A percentile compares a stretch with the other conserved stretches of the same genome.
phyloP scores from a whole-genome alignment of 352 stramenopile species.

The Pythium guiyangense region DNA sequence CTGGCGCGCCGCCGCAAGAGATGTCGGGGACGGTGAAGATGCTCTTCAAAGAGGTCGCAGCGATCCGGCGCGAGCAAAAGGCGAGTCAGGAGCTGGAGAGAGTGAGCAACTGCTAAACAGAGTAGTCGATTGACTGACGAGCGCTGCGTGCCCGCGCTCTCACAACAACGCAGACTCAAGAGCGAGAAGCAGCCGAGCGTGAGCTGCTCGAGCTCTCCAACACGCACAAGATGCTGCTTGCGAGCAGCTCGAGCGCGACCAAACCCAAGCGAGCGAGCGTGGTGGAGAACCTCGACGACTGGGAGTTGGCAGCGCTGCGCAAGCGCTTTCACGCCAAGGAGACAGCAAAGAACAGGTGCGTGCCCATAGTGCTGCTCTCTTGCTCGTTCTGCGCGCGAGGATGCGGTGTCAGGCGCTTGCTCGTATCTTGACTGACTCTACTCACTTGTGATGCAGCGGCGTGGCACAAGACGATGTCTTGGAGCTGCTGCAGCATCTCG shows the following conservation, averaged over 20 bases:
- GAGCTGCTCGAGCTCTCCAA: conserved; percentile 41
- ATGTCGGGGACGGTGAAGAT: conserved; percentile 69
- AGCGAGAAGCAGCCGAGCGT: conserved; percentile 21
- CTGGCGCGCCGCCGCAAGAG: conserved; percentile 31
- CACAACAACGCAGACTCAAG: conserved; percentile 17
- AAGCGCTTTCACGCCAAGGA: conserved; percentile 50
- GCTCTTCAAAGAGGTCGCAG: conserved; percentile 59
- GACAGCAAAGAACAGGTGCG: conserved; percentile 32
- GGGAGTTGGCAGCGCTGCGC: conserved; percentile 43
- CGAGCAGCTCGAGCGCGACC: conserved; percentile 5
- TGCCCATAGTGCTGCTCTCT: background rate
- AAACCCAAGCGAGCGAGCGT: conserved; percentile 6
- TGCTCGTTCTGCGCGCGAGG: background rate
- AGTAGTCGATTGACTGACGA: background rate
- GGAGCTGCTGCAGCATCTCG: conserved; percentile 6
- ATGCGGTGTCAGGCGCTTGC: no score
- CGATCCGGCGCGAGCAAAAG: conserved; percentile 40
- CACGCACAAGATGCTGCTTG: conserved; percentile 23
- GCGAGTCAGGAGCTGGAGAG: conserved; percentile 5
- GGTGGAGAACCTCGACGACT: conserved; percentile 30
- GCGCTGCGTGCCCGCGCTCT: background rate
- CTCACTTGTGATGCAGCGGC: conserved; percentile 2
- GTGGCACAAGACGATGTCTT: conserved; percentile 1
- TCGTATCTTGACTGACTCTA: no score
- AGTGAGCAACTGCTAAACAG: background rate